Base-by-base conservation (phyloP, 2,329 filamentous ascomycete genomes). In the Erysiphe pulchra region DNA sequence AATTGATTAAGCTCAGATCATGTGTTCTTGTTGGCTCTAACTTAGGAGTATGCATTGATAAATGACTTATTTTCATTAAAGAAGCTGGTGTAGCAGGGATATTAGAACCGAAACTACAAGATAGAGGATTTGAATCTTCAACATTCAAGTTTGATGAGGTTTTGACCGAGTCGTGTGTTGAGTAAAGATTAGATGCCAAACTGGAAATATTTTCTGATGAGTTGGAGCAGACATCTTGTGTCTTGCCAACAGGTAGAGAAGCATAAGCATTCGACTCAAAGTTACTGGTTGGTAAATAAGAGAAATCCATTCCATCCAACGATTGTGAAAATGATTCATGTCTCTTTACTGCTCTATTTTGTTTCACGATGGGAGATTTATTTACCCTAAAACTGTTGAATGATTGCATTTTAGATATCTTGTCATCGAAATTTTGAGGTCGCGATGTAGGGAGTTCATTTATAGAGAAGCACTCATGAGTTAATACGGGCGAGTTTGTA, bases 81-180 rank as follows among this genome's bases (percentile, higher is more conserved):
- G 85, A 92, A 9, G 86, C 83, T 0, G 85, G 85, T 0, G 85
- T 92, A 1, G 83, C 85, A 11, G 82, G 81, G 45, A 75, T 73
- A 18, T 54, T 53, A 20, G 55, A 47, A 20, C 52, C 46, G 14
- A 54, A 32, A 14, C 46, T 49, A 45, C 53, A 51, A 11, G 65
- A 45, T 65, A 65, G 18, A 62, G 51, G 33, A 50, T 56, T 48
- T 49, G 51, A 57, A 42, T 60, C 65, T 53, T 77, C 71, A 6
- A 75, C 68, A 45, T 65, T 63, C 17, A 84, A 71, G 48, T 75
- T 75, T 10, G 80, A 78, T 2, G 80, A 85, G 47, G 73, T 73
- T 52, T 66, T 71, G 17, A 71, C 70, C 20, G 77, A 78, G 43
- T 66, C 67, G 24, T 77, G 70, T 46, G 73, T 68, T 9, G 80